These are phyloP conservation scores for Spinellus fusiger DNA, from an alignment of 192 early-diverging fungal genomes.

Conservation along the genomic window DNA sequence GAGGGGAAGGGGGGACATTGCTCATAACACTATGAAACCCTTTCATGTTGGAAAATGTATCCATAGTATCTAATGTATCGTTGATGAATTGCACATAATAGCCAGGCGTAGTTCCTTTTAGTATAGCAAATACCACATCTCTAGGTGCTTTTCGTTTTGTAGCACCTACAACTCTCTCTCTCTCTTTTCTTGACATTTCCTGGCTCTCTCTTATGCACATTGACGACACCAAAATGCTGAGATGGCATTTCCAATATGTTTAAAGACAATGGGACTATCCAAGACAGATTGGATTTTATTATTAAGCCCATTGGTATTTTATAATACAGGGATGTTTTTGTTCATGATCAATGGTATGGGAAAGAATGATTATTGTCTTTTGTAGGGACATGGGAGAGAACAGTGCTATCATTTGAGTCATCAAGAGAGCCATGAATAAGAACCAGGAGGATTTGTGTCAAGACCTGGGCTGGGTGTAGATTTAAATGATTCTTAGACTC, in stretches of 20 bases:
- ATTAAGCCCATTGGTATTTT: not conserved
- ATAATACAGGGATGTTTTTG: slow-evolving; percentile 2
- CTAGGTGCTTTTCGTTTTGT: not conserved
- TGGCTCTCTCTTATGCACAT: not conserved
- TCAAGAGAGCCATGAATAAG: slow-evolving; percentile 5
- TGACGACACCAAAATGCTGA: not conserved
- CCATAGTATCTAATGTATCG: not conserved
- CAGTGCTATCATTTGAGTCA: not conserved
- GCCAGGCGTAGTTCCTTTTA: not conserved
- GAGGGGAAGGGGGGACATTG: not conserved
- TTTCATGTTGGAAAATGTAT: not conserved
- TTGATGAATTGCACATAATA: not conserved
- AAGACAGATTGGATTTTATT: not conserved
- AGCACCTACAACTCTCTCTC: not conserved
- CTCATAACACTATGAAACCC: not conserved
- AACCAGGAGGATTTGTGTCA: slow-evolving; percentile 4
- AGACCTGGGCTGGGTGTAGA: slow-evolving; percentile 8
- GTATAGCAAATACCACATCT: not conserved
- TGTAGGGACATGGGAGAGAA: not conserved
- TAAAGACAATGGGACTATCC: not conserved
- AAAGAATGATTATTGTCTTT: not conserved
- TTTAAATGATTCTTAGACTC: not conserved
- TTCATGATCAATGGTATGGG: slow-evolving; percentile 1
- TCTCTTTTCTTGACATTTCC: not conserved
- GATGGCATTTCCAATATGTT: not conserved